Evolutionary conservation across 2,329 filamentous ascomycete genomes (phyloP), one percentile per base, ranked within the genome.

Genomic region (Pyrenophora tritici-repentis): DNA sequence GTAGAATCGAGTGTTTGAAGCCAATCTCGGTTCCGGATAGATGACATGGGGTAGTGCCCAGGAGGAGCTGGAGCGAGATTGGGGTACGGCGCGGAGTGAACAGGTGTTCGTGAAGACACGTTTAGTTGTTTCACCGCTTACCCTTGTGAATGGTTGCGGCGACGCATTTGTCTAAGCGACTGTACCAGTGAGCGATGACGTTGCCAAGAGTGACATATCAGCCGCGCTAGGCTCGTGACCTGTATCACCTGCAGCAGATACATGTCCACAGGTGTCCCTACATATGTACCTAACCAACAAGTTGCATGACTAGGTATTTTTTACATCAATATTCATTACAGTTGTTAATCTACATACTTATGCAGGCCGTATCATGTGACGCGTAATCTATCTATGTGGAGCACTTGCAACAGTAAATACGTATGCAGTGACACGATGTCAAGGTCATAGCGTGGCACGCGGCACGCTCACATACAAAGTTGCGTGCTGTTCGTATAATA

Each of bases 401-500:
- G 18, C 32, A 7, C 26, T 22, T 13, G 16, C 18, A 18, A 26
- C 8, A 41, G 18, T 20, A 40, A 31, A 40, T 14, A 50, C 31
- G 4, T 16, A 55, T 34, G 36, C 39, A 34, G 22, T 36, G 10
- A 42, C 36, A 33, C 35, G n/a, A 10, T 38, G 13, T 12, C 14
- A 47, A 29, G 24, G 33, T 41, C 26, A 47, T 43, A 53, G 47
- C 51, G 55, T 52, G 55, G 55, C 65, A 60, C 61, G 57, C 59
- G 53, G 52, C 63, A 67, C 61, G 62, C 59, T 58, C 54, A 49
- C 44, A 37, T 50, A 56, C 47, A 56, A 58, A n/a, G 43, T 61
- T 66, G 63, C 66, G 62, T 69, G 62, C 62, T 65, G 56, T 39
- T 45, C 55, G 47, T 47, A 40, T 56, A 48, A 43, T 37, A 42